Base-by-base conservation (phyloP, 176 grass and related monocot genomes). In the Phragmites australis region DNA sequence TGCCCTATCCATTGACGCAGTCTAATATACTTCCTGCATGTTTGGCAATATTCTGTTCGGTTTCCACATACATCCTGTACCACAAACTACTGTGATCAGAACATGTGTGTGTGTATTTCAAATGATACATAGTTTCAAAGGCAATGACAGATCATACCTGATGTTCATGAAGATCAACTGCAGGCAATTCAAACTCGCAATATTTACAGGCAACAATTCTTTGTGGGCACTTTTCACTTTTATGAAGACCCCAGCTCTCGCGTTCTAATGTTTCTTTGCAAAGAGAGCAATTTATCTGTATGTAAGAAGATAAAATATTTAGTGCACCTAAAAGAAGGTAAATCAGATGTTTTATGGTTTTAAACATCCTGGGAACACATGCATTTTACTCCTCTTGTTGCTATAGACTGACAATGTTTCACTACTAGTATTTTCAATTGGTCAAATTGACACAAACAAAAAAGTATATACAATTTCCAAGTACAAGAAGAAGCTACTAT, bases 21-120 rank as follows among this genome's bases (percentile, higher is more conserved):
- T 60, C 96, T 90, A 77, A 94, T 65, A 81, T 98, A 98, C 69
- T 91, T 98, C 16, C 81, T 88, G 76, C 96, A 98, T 46, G 50
- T 86, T 51, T 80, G 72, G 78, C 96, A 98, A 79, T 87, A 84
- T 66, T 98, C 96, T 41, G 96, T 98, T 74, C 96, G 86, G 70
- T 94, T 98, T 54, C 96, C 96, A 64, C 96, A 98, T 82, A 98
- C 84, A 88, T 98, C 96, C 96, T 98, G 79, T 14, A 86, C 81
- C 26, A 63, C 17, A 79, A 73, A 72, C 44, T 32, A 87, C 16
- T 72, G 32, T 59, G 29, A 79, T 59, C 65, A 74, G 46, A 81
- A 39, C 11, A 78, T 25, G 9, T 14, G 40, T 72, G 8, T 44
- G 57, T 30, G 22, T 17, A 68, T 44, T 68, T n/a, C 5, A 59